Conservation (phyloP, 768 basidiomycete species). For the Gloeopeniophorella convolvens region DNA sequence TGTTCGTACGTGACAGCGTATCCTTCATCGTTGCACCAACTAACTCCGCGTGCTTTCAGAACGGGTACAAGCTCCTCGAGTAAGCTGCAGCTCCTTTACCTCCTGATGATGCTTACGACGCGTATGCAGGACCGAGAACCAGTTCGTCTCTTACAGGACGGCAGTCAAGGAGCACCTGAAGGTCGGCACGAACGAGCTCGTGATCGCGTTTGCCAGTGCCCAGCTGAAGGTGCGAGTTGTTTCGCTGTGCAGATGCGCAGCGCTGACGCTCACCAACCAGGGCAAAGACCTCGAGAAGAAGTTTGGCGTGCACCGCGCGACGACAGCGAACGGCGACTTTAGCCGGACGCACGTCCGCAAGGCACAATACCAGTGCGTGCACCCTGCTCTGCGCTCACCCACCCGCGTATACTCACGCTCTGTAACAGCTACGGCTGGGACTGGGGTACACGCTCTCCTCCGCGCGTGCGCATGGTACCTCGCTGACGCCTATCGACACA, state of each 20-base stretch:
- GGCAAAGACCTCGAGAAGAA: slow-evolving; percentile 69
- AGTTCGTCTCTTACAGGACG: slow-evolving; percentile 70
- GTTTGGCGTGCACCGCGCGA: too few relatives aligned
- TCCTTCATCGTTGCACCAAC: too few relatives aligned
- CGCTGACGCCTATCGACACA: slow-evolving; percentile 24
- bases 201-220: slow-evolving; percentile 67
- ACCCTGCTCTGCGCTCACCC: slow-evolving; percentile 13
- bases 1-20: slow-evolving; percentile 46
- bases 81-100: slow-evolving; percentile 24
- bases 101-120: background rate
- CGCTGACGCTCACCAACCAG: slow-evolving; percentile 28
- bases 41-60: too few relatives aligned
- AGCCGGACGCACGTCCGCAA: slow-evolving; percentile 88
- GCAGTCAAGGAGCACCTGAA: slow-evolving; percentile 49
- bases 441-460: slow-evolving; percentile 48
- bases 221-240: slow-evolving; percentile 48
- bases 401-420: too few relatives aligned
- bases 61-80: slow-evolving; percentile 64
- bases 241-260: background rate
- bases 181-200: slow-evolving; percentile 56
- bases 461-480: too few relatives aligned
- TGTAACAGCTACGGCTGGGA: slow-evolving; percentile 79
- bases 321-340: slow-evolving; percentile 94
- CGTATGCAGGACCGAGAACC: slow-evolving; percentile 65
- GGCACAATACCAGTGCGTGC: slow-evolving; percentile 79